These are phyloP conservation scores for Claviceps digitariae DNA, from an alignment of 2,329 filamentous ascomycete species.

Conservation along the genomic window DNA sequence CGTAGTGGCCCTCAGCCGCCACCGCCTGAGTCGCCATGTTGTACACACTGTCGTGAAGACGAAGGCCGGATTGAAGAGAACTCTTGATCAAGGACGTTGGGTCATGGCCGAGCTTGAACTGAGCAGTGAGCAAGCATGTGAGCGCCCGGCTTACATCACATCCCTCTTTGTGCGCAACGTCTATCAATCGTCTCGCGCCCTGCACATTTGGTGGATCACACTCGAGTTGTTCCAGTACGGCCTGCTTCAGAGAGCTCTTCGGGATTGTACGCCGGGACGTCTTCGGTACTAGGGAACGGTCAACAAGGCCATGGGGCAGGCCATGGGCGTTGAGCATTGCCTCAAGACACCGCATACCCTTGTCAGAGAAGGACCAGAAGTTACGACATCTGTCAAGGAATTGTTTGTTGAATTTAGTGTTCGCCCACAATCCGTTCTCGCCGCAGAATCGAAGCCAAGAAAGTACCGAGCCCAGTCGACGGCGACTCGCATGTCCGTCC, in stretches of 20 bases:
- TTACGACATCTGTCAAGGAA: constrained; percentile 17
- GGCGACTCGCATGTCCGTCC: constrained; percentile 17
- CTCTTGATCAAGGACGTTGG: constrained; percentile 14
- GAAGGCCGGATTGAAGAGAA: constrained; percentile 14
- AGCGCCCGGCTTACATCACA: constrained; percentile 27
- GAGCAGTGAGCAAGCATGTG: constrained; percentile 25
- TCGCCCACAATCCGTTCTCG: constrained; percentile 14
- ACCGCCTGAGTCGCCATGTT: constrained; percentile 22
- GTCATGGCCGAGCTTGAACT: constrained; percentile 21
- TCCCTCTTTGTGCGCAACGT: constrained; percentile 24
- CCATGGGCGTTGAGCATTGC: not conserved
- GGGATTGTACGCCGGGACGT: constrained; percentile 1
- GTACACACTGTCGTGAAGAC: constrained; percentile 22
- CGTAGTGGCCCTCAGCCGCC: constrained; percentile 15
- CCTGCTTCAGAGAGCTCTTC: constrained; percentile 26
- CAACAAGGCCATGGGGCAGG: no score
- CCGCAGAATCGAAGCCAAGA: constrained; percentile 21
- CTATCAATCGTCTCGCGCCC: constrained; percentile 26
- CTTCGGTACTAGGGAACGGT: no score
- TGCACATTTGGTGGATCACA: constrained; percentile 15
- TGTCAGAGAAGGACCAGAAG: constrained; percentile 21
- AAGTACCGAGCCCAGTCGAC: constrained; percentile 14
- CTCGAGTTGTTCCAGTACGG: constrained; percentile 29
- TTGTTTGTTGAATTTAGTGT: constrained; percentile 16
- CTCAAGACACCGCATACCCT: constrained; percentile 10